A percentile compares a stretch with the other conserved stretches of the same genome.
Evolutionary conservation across 805 yeast genomes (phyloP).

Genomic region (Metschnikowia similis): DNA sequence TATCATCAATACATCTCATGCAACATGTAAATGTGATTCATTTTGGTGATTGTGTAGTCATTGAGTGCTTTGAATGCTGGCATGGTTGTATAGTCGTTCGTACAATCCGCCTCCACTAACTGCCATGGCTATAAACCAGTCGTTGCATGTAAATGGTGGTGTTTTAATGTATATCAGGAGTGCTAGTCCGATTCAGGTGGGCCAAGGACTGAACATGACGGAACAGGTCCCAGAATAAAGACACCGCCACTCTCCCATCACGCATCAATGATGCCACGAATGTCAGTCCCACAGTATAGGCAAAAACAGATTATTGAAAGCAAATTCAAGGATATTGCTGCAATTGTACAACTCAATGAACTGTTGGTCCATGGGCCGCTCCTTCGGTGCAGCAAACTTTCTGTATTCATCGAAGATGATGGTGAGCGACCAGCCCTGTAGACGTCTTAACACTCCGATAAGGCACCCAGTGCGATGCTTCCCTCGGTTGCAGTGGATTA

Average conservation of each 20-base stretch:
- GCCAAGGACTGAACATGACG: no score
- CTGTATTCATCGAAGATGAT: conserved; percentile 96
- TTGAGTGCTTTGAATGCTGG: no score
- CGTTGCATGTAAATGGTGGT: no score
- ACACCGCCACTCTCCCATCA: background rate
- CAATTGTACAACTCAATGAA: conserved; percentile 87
- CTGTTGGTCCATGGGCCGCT: conserved; percentile 92
- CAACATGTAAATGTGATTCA: background rate
- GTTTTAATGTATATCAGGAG: no score
- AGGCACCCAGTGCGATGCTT: conserved; percentile 96
- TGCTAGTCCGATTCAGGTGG: no score
- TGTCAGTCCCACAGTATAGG: conserved; percentile 61
- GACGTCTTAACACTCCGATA: conserved; percentile 83
- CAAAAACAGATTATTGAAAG: conserved; percentile 50
- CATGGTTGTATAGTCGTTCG: no score
- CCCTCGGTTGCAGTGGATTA: conserved; percentile 94
- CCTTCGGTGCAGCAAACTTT: conserved; percentile 91
- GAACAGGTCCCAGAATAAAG: no score
- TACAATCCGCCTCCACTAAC: no score
- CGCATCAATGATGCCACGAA: background rate
- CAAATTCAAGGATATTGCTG: conserved; percentile 52
- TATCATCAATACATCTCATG: background rate
- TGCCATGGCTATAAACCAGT: no score
- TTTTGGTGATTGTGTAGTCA: no score
- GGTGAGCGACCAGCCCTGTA: conserved; percentile 89